These are phyloP conservation scores for Cercospora zeae-maydis DNA, from an alignment of 2,329 filamentous ascomycete genomes.

Conservation along the genomic window DNA sequence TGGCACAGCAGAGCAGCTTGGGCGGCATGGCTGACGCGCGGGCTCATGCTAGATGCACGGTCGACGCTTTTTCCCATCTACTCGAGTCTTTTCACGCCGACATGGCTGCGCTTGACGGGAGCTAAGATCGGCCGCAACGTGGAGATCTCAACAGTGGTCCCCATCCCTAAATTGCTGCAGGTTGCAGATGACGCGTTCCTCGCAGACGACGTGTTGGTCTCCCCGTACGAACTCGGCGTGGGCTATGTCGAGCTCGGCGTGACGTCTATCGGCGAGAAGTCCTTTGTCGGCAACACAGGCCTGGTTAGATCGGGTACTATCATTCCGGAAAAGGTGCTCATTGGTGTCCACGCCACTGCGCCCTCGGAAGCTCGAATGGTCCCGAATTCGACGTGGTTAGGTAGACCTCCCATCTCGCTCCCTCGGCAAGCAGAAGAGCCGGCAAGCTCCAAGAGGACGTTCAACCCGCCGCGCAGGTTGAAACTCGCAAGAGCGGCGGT, in stretches of 20 bases:
- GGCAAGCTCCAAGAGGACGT: constrained; percentile 5
- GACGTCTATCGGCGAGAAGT: constrained; percentile 3
- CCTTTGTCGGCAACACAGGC: constrained; percentile 9
- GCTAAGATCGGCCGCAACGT: constrained; percentile 8
- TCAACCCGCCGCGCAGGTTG: constrained; percentile 1
- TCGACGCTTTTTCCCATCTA: constrained; percentile 10
- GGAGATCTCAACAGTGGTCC: constrained; percentile 10
- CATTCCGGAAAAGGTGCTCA: constrained; percentile 5
- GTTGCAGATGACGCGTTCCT: constrained; percentile 8
- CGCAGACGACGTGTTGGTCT: constrained; percentile 8
- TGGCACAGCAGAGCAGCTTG: constrained; percentile 13
- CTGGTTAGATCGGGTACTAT: constrained; percentile 1
- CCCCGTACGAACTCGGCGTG: background rate
- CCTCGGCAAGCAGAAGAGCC: constrained; percentile 8
- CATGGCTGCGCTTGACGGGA: constrained; percentile 7
- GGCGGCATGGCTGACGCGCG: constrained; percentile 11
- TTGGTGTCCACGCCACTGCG: constrained; percentile 10
- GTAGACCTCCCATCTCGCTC: constrained; percentile 9
- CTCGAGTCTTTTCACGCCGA: constrained; percentile 5
- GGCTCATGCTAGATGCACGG: constrained; percentile 11
- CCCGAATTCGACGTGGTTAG: constrained; percentile 9
- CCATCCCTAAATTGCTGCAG: background rate
- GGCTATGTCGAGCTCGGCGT: constrained; percentile 2
- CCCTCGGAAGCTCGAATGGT: background rate
- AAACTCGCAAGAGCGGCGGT: constrained; percentile 4